Base-by-base conservation (phyloP, 2,329 filamentous ascomycete genomes). In the Aspergillus fumigatus region DNA sequence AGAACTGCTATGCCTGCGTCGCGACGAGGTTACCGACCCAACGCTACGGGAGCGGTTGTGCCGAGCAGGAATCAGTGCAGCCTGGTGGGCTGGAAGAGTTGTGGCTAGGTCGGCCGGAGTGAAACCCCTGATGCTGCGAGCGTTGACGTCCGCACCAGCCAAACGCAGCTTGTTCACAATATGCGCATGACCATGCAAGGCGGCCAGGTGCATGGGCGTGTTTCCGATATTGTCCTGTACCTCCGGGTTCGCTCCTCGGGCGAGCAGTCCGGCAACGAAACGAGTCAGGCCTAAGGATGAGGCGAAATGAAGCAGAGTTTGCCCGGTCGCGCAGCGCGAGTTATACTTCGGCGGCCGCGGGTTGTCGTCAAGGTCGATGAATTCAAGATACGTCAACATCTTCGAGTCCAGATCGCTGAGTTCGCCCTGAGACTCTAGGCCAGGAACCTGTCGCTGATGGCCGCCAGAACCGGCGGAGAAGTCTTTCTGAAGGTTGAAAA, bases 281-380 rank as follows among this genome's bases (percentile, higher is more conserved):
- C 88, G 84, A 60, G 87, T 83, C 63, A 91, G 82, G 5, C 90
- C 90, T 11, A 92, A 76, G 8, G 88, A 88, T 63, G 86, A 89
- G 1, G 89, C 89, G 59, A 92, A 79, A 66, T 94, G 90, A 59
- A 95, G 81, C 81, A 95, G 87, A 1, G 88, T 91, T 67, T 93
- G 89, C 0, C 90, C 90, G 11, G 85, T 89, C 1, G 82, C 75
- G 63, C 77, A 76, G 56, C 81, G 82, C 51, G 88, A 76, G 67
- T 94, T 89, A 59, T 89, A 84, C 26, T 82, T 83, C 14, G 88
- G 83, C 63, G 82, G 80, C 59, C 88, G 81, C 3, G 86, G 82
- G 67, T 84, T 90, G 64, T 92, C 87, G 68, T 91, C 88, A 26
- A 91, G 78, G 69, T 93, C 89, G 65, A 92, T 87, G 48, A 90